Evolutionary conservation across 2,329 filamentous ascomycete genomes (phyloP).

Genomic region (Pseudocercospora musae): DNA sequence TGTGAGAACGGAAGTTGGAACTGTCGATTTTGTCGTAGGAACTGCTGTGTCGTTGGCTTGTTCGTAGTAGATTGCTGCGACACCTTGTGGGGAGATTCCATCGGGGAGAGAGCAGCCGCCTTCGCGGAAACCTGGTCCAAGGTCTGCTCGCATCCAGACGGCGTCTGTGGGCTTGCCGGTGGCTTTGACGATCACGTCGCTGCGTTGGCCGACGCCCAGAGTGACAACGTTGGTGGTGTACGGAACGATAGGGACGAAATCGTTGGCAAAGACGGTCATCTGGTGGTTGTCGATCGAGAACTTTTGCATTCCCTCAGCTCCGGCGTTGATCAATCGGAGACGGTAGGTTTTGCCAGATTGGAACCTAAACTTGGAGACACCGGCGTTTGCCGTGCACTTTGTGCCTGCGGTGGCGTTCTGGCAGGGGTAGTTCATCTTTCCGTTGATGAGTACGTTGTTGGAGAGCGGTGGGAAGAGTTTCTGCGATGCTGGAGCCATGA

Average conservation of each 20-base stretch:
- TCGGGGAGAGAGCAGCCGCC: conserved; percentile 26
- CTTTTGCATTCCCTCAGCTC: conserved; percentile 42
- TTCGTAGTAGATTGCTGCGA: conserved; percentile 66
- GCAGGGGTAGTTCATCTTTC: conserved; percentile 33
- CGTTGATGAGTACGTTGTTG: conserved; percentile 28
- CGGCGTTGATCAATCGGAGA: conserved; percentile 43
- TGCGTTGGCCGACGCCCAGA: conserved; percentile 58
- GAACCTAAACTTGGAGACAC: conserved; percentile 38
- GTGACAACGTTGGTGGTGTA: conserved; percentile 41
- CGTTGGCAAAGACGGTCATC: conserved; percentile 43
- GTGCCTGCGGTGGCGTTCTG: conserved; percentile 26
- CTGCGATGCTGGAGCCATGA: conserved; percentile 29
- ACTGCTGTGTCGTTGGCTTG: conserved; percentile 48
- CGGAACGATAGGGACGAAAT: conserved; percentile 43
- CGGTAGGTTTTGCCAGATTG: conserved; percentile 41
- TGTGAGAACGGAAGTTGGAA: conserved; percentile 44
- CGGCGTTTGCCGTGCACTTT: conserved; percentile 34
- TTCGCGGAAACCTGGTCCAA: conserved; percentile 61
- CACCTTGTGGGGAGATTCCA: conserved; percentile 46
- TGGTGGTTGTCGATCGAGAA: conserved; percentile 49
- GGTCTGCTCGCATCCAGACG: conserved; percentile 39
- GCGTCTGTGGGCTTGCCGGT: conserved; percentile 28
- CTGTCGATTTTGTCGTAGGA: conserved; percentile 45
- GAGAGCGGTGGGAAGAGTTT: conserved; percentile 28
- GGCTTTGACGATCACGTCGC: conserved; percentile 46